phyloP scores from a whole-genome alignment of 2,329 filamentous ascomycete genomes.

The Alternaria incomplexa region DNA sequence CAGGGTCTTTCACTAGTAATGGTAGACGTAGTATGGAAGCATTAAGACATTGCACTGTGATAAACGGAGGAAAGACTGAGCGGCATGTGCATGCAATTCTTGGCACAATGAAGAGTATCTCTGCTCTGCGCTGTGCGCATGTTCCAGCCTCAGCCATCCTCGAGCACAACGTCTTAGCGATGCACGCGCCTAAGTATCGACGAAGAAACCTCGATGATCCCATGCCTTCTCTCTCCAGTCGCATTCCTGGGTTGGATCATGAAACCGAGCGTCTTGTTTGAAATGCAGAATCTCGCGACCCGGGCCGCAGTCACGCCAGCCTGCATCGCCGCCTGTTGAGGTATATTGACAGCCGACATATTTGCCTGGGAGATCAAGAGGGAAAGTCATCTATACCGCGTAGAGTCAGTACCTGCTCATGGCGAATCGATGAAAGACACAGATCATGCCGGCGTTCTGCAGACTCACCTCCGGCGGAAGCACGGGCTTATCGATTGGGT shows the following conservation, averaged over 20 bases:
- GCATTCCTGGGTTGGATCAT: background rate
- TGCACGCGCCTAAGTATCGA: background rate
- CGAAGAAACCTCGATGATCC: background rate
- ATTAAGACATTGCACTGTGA: background rate
- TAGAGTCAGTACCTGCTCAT: background rate
- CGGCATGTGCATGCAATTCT: background rate
- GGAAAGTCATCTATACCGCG: background rate
- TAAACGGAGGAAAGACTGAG: background rate
- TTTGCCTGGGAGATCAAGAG: background rate
- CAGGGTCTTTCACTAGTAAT: background rate
- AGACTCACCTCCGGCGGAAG: background rate
- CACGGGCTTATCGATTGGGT: background rate
- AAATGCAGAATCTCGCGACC: background rate
- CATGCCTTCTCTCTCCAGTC: background rate
- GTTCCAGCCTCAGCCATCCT: background rate
- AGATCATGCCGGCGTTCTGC: background rate
- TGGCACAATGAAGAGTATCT: background rate
- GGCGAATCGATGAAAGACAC: background rate
- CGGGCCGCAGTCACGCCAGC: background rate
- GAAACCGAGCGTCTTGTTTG: background rate
- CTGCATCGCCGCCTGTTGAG: background rate
- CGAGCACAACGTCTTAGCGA: background rate
- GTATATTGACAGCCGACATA: background rate
- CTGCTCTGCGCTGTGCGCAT: background rate
- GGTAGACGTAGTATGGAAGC: background rate